These are phyloP conservation scores for Westerdykella ornata DNA, from an alignment of 2,329 filamentous ascomycete species.

Conservation along the genomic window DNA sequence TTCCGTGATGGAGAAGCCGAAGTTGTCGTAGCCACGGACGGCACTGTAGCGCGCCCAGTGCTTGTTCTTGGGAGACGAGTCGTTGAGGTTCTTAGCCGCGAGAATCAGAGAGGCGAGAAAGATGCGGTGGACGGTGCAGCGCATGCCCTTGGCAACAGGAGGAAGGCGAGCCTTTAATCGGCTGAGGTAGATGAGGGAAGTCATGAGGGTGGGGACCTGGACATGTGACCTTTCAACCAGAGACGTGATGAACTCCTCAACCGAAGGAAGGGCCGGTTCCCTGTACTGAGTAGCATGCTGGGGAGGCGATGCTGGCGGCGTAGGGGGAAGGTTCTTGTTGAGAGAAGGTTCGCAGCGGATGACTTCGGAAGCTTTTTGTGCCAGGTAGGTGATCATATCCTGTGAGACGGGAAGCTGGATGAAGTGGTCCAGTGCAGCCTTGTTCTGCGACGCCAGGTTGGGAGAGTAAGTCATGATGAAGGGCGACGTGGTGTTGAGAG, in stretches of 20 bases:
- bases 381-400: constrained; percentile 72
- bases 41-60: constrained; percentile 95
- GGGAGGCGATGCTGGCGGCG: constrained; percentile 55
- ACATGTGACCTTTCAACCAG: constrained; percentile 91
- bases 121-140: constrained; percentile 95
- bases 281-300: constrained; percentile 44
- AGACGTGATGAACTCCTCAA: constrained; percentile 87
- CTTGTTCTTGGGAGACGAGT: constrained; percentile 99
- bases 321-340: constrained; percentile 49
- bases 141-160: constrained; percentile 90
- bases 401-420: constrained; percentile 68
- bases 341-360: constrained; percentile 63
- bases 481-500: constrained; percentile 13
- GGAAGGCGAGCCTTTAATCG: constrained; percentile 79
- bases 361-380: constrained; percentile 66
- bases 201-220: constrained; percentile 96
- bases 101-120: constrained; percentile 82
- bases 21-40: constrained; percentile 64
- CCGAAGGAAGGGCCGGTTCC: constrained; percentile 58
- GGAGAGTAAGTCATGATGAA: constrained; percentile 42
- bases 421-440: constrained; percentile 70
- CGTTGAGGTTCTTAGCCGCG: constrained; percentile 95
- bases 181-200: constrained; percentile 85
- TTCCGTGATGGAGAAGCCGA: constrained; percentile 89
- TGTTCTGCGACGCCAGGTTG: constrained; percentile 51